These are phyloP conservation scores for Oidium heveae DNA, from an alignment of 2,329 filamentous ascomycete species.

Conservation along the genomic window DNA sequence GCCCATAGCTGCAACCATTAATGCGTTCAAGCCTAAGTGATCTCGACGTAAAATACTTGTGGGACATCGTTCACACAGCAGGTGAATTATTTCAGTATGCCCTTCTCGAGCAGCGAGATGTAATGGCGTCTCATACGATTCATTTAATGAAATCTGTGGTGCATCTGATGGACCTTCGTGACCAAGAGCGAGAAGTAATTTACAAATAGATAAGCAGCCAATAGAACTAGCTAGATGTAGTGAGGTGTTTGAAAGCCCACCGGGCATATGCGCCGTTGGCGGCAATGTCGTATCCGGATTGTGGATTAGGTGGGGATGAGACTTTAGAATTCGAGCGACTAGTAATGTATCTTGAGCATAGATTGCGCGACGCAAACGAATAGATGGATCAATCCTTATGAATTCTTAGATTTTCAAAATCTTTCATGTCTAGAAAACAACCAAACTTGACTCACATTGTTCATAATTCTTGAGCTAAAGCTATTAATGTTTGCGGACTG, in stretches of 20 bases:
- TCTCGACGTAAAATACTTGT: conserved; percentile 27
- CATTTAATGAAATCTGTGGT: conserved; percentile 43
- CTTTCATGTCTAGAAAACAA: neutral
- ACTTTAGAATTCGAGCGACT: conserved; percentile 49
- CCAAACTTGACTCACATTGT: neutral
- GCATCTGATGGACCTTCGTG: conserved; percentile 27
- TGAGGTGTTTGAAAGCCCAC: conserved; percentile 52
- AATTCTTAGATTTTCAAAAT: neutral
- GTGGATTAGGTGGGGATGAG: conserved; percentile 43
- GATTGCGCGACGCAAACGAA: conserved; percentile 62
- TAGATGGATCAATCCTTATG: conserved; percentile 47
- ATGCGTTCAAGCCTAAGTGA: conserved; percentile 40
- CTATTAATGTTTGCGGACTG: too few species aligned
- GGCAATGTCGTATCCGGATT: conserved; percentile 45
- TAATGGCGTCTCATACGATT: conserved; percentile 54
- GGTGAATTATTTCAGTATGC: conserved; percentile 47
- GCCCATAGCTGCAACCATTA: conserved; percentile 36
- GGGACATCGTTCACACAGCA: conserved; percentile 40
- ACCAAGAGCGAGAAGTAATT: conserved; percentile 43
- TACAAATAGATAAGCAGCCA: conserved; percentile 43
- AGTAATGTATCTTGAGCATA: conserved; percentile 44
- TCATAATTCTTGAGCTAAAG: neutral
- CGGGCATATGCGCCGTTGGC: neutral
- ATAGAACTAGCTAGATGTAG: conserved; percentile 58
- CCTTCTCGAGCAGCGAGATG: conserved; percentile 50